phyloP scores from a whole-genome alignment of 768 basidiomycete species.

The Galerina sulciceps region DNA sequence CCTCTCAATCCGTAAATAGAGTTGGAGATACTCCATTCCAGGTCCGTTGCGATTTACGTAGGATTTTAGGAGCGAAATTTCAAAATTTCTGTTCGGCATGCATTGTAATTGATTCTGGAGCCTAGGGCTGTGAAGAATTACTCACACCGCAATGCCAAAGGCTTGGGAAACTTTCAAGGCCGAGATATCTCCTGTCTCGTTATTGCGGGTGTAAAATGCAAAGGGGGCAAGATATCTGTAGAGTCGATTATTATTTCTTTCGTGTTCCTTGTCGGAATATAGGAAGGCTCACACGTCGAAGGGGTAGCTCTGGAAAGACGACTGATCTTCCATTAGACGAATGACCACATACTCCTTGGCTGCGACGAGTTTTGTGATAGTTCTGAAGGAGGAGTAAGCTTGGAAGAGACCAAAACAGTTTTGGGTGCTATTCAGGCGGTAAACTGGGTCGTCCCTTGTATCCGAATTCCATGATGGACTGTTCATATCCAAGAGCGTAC shows the following conservation, averaged over 20 bases:
- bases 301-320: conserved; percentile 2
- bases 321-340: not conserved
- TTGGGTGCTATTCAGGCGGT: not conserved
- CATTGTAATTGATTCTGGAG: not conserved
- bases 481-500: not conserved
- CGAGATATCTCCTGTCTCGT: not conserved
- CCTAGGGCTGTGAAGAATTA: not conserved
- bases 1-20: conserved; percentile 5
- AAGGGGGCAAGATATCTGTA: conserved; percentile 1
- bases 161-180: not conserved
- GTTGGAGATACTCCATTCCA: not conserved
- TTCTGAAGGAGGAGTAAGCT: not conserved
- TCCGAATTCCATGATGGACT: not conserved
- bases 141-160: conserved; percentile 6
- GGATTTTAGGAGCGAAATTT: not conserved
- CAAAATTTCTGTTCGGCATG: conserved; percentile 3
- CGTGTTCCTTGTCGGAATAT: not conserved
- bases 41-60: not conserved
- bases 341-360: not conserved
- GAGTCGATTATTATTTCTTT: not conserved
- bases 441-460: not conserved
- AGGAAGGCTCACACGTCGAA: not conserved
- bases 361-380: not conserved
- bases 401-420: not conserved
- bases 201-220: not conserved